A percentile compares a stretch with the other conserved stretches of the same genome.
These are phyloP conservation scores for Solanum hybrid DNA, from an alignment of 305 asterid genomes.

Conservation along the genomic window DNA sequence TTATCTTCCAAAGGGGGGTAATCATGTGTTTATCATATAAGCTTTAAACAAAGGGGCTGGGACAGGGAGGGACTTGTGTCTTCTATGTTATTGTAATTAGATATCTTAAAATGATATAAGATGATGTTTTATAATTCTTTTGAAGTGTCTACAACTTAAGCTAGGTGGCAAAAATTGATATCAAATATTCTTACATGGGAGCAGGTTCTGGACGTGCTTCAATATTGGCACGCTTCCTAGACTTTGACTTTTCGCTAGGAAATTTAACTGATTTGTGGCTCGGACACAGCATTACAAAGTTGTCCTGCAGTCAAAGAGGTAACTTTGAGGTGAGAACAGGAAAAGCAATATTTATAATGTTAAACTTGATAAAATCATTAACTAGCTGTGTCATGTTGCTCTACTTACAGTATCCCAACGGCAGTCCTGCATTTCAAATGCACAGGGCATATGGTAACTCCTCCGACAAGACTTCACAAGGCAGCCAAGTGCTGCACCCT, in stretches of 20 bases:
- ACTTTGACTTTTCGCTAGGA: constrained; percentile 62
- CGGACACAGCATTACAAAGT: constrained; percentile 74
- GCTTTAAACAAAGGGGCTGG: background rate
- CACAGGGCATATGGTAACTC: constrained; percentile 84
- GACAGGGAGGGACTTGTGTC: background rate
- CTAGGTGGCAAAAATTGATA: background rate
- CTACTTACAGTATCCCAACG: constrained; percentile 76
- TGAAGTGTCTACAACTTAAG: background rate
- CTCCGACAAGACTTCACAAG: constrained; percentile 66
- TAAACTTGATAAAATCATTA: background rate
- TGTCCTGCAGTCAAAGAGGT: constrained; percentile 37
- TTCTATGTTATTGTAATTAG: background rate
- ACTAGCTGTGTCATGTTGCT: background rate
- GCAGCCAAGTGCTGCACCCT: constrained; percentile 98
- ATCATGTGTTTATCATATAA: background rate
- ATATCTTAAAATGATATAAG: background rate
- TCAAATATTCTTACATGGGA: background rate
- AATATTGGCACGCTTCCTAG: constrained; percentile 23
- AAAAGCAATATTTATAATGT: background rate
- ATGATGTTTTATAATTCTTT: background rate
- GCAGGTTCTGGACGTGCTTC: background rate
- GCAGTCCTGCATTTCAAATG: constrained; percentile 49
- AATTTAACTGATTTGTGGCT: constrained; percentile 50
- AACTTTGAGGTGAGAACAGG: background rate
- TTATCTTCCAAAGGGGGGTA: background rate